Evolutionary conservation across 306 rosid genomes (phyloP).

Genomic region (Nissolia schottii): DNA sequence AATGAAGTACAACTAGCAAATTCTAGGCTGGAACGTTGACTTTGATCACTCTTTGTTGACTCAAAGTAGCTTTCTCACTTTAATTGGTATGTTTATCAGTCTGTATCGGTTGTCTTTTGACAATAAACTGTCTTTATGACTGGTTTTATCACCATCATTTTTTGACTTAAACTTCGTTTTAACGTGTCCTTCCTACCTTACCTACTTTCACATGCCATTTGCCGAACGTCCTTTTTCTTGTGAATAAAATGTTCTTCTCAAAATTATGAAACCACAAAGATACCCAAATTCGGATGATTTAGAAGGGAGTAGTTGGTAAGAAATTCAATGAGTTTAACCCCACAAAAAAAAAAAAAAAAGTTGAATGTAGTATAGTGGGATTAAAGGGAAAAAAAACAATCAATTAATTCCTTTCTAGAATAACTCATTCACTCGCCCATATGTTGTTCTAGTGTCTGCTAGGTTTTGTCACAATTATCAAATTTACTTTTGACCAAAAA

Average conservation of each 20-base stretch:
- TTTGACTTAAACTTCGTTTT: constrained; percentile 18
- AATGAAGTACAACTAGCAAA: constrained; percentile 30
- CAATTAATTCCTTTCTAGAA: neutral
- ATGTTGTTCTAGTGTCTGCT: no score
- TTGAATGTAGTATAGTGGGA: no score
- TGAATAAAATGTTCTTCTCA: neutral
- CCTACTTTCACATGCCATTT: constrained; percentile 27
- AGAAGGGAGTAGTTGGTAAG: neutral
- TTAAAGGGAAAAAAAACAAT: no score
- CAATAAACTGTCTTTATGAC: neutral
- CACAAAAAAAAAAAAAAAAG: no score
- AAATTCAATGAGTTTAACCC: no score
- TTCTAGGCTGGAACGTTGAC: constrained; percentile 37
- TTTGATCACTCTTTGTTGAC: constrained; percentile 7
- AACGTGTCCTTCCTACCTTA: neutral
- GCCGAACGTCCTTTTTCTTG: neutral
- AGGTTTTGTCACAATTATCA: no score
- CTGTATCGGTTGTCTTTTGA: neutral
- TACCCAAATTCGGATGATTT: neutral
- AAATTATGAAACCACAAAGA: neutral
- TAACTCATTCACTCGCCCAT: no score
- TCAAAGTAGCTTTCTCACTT: neutral
- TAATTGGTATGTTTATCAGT: neutral
- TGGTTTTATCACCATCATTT: neutral
- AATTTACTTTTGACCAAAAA: no score